Percentiles rank a stretch among this genome's conserved stretches.
phyloP scores from a whole-genome alignment of 2,329 filamentous ascomycete species.

The Coccinonectria pachysandricola region DNA sequence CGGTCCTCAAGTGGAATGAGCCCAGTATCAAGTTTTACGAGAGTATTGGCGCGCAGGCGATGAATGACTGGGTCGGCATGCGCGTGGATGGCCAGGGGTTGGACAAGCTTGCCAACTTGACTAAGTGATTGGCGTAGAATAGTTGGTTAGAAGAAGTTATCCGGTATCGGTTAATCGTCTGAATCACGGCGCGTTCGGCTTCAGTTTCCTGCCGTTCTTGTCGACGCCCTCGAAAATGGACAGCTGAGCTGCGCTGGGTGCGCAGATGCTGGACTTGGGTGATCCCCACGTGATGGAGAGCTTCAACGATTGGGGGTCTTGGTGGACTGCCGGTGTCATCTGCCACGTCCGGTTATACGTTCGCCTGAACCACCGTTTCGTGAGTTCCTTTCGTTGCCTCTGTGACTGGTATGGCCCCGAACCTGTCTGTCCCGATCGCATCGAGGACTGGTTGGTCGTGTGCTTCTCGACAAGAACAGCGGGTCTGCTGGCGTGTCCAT shows the following conservation, averaged over 20 bases:
- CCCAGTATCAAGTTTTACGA: constrained; percentile 83
- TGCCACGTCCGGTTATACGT: constrained; percentile 38
- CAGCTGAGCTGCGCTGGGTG: constrained; percentile 24
- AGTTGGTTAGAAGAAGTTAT: no score
- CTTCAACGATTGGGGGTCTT: constrained; percentile 20
- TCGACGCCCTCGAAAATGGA: constrained; percentile 40
- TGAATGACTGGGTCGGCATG: constrained; percentile 67
- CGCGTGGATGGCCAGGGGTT: constrained; percentile 60
- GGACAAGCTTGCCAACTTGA: constrained; percentile 44
- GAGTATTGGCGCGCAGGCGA: constrained; percentile 53
- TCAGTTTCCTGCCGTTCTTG: constrained; percentile 13
- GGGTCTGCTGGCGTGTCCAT: constrained; percentile 28
- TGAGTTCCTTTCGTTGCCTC: constrained; percentile 23
- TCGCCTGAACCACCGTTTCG: constrained; percentile 34
- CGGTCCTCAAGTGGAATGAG: constrained; percentile 86
- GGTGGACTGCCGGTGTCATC: constrained; percentile 31
- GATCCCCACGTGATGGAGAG: constrained; percentile 38
- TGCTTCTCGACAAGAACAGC: constrained; percentile 28
- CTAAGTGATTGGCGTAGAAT: constrained; percentile 17
- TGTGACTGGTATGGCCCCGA: constrained; percentile 28
- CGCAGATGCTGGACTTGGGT: constrained; percentile 15
- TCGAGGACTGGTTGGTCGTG: constrained; percentile 21
- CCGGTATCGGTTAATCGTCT: no score
- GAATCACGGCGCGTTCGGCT: no score
- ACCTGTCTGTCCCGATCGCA: constrained; percentile 26